These are phyloP conservation scores for Sugiyamaella americana DNA, from an alignment of 805 yeast genomes.

Conservation along the genomic window DNA sequence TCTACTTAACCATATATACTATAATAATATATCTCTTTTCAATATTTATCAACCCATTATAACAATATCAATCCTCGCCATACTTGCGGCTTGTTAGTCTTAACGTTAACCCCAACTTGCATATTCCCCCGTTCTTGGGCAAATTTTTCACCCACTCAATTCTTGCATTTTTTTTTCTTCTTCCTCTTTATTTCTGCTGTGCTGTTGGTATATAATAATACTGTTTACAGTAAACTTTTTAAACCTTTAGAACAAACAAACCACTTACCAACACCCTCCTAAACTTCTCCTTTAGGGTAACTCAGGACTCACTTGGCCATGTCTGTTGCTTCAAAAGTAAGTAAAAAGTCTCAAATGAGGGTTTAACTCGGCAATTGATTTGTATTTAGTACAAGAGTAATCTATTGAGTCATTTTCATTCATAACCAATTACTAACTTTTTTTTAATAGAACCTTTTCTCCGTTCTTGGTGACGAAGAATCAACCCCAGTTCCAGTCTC, in stretches of 20 bases:
- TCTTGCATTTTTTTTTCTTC: conserved; percentile 11
- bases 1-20: no score
- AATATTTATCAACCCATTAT: no score
- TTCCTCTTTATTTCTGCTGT: conserved; percentile 2
- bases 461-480: conserved; percentile 23
- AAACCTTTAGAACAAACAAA: no score
- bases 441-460: conserved; percentile 19
- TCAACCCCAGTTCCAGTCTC: conserved; percentile 13
- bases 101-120: neutral
- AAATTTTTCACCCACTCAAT: conserved; percentile 4
- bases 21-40: no score
- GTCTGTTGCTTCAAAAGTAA: conserved; percentile 26
- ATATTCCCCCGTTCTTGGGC: neutral
- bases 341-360: neutral
- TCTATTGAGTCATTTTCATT: no score
- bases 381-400: no score
- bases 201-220: no score
- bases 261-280: neutral
- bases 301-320: conserved; percentile 13
- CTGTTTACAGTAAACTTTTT: neutral
- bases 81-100: no score
- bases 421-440: no score
- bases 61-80: no score
- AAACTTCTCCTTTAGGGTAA: neutral
- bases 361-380: neutral